phyloP scores from a whole-genome alignment of 2,329 filamentous ascomycete genomes.

The Cadophora malorum region DNA sequence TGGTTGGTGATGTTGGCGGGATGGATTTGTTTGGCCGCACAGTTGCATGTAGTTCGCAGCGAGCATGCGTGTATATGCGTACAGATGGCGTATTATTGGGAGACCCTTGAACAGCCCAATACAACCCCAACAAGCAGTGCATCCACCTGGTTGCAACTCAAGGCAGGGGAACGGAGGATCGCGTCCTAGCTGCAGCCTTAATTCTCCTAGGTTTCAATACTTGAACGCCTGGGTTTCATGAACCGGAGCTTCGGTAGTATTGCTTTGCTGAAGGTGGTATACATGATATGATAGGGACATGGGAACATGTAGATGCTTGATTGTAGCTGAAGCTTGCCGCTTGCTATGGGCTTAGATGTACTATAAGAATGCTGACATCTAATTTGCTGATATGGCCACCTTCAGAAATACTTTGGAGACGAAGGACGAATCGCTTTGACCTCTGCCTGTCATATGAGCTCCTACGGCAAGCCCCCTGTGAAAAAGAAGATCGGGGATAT shows the following conservation, averaged over 20 bases:
- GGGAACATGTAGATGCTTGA: neutral
- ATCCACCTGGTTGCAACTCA: slow-evolving; percentile 11
- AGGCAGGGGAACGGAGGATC: slow-evolving; percentile 15
- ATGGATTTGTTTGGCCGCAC: slow-evolving; percentile 12
- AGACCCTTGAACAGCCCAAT: neutral
- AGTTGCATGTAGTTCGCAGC: slow-evolving; percentile 15
- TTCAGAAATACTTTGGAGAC: slow-evolving; percentile 1
- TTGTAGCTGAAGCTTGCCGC: neutral
- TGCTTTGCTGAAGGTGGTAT: slow-evolving; percentile 2
- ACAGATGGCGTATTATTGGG: slow-evolving; percentile 5
- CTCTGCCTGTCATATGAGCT: slow-evolving; percentile 12
- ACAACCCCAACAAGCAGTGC: neutral
- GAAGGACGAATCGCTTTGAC: slow-evolving; percentile 10
- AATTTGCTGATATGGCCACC: neutral
- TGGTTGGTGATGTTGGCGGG: slow-evolving; percentile 2
- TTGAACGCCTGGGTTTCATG: slow-evolving; percentile 4
- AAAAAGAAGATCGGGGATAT: slow-evolving; percentile 9
- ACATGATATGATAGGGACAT: slow-evolving; percentile 4
- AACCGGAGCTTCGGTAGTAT: slow-evolving; percentile 10
- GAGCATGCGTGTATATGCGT: slow-evolving; percentile 1
- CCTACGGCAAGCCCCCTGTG: neutral
- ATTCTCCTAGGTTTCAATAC: slow-evolving; percentile 17
- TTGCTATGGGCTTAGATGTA: neutral
- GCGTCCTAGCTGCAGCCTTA: slow-evolving; percentile 1
- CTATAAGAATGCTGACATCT: neutral